Conservation (phyloP, 257 asterid genomes). For the Solanum megistacrolobum region DNA sequence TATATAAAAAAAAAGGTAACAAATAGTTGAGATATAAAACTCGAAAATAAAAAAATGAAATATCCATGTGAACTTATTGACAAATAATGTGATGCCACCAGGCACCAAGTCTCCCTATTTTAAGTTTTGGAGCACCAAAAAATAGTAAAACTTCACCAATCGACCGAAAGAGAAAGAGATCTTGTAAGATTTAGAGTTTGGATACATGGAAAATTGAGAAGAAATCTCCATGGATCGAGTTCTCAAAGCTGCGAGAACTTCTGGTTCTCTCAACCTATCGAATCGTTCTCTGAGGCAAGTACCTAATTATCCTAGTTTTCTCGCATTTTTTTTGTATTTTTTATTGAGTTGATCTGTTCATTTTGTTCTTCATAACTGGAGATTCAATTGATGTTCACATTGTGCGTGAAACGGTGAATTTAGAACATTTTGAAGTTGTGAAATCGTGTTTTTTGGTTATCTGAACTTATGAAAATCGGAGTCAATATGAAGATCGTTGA, state of each 20-base stretch:
- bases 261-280: slow-evolving; percentile 92
- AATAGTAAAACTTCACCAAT: not conserved
- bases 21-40: too few species aligned
- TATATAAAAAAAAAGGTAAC: too few species aligned
- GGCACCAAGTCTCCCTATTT: not conserved
- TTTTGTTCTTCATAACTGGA: not conserved
- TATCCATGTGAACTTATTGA: not conserved
- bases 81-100: not conserved
- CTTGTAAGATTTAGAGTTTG: not conserved
- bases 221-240: slow-evolving; percentile 60
- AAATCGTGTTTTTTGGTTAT: not conserved
- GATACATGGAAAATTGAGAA: not conserved
- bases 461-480: not conserved
- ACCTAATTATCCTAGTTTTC: not conserved
- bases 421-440: not conserved
- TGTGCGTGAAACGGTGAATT: not conserved
- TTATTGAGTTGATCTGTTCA: not conserved
- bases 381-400: not conserved
- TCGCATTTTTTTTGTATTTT: not conserved
- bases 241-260: slow-evolving; percentile 77
- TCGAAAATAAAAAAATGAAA: not conserved
- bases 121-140: not conserved
- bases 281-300: slow-evolving; percentile 83
- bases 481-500: not conserved
- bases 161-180: not conserved